Percentiles rank a stretch among this genome's conserved stretches.
Evolutionary conservation across 768 basidiomycete species (phyloP).

Genomic region (Pulveroboletus sp.): DNA sequence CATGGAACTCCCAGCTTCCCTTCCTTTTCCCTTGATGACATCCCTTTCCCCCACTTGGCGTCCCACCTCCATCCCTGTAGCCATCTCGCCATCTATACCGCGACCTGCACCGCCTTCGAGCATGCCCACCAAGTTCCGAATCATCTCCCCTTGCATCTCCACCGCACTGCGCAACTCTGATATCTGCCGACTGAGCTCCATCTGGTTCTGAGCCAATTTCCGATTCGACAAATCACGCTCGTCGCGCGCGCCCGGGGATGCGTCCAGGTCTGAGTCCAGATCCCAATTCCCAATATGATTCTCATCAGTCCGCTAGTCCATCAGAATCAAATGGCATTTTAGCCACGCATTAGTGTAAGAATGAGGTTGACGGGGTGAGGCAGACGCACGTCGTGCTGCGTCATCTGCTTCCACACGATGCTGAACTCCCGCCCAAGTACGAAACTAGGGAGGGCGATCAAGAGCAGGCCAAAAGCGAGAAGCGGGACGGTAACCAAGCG

Average conservation of each 20-base stretch:
- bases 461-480: slow-evolving; percentile 78
- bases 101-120: slow-evolving; percentile 9
- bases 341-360: background rate
- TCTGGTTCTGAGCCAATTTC: slow-evolving; percentile 63
- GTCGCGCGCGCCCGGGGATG: slow-evolving; percentile 5
- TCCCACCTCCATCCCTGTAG: too few relatives aligned
- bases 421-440: slow-evolving; percentile 91
- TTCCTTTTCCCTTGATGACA: slow-evolving; percentile 13
- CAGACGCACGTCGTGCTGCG: slow-evolving; percentile 38
- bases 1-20: slow-evolving; percentile 5
- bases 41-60: background rate
- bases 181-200: slow-evolving; percentile 63
- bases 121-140: slow-evolving; percentile 28
- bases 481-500: slow-evolving; percentile 82
- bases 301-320: background rate
- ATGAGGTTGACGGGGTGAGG: too few relatives aligned
- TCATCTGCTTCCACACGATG: slow-evolving; percentile 84
- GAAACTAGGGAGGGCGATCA: slow-evolving; percentile 89
- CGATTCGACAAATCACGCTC: slow-evolving; percentile 48
- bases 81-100: background rate
- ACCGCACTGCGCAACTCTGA: slow-evolving; percentile 49
- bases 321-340: background rate
- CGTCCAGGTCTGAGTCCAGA: slow-evolving; percentile 1
- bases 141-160: slow-evolving; percentile 54
- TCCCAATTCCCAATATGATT: background rate